phyloP scores from a whole-genome alignment of 805 yeast species.

The Zygoascus tannicola region DNA sequence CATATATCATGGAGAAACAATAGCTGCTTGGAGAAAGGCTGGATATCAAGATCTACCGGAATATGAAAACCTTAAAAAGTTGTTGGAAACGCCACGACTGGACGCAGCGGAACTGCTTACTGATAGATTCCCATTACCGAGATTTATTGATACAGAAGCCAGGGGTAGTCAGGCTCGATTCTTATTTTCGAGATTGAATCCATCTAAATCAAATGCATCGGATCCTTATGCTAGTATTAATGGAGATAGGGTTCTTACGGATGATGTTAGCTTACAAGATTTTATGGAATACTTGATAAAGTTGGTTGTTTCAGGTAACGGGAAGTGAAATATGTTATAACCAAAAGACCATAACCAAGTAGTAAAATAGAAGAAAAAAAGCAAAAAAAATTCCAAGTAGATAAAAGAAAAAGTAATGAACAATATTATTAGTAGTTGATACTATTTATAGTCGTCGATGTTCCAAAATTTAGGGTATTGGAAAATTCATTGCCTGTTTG shows the following conservation, averaged over 20 bases:
- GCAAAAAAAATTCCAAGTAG: too few relatives aligned
- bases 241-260: slow-evolving; percentile 79
- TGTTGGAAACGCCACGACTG: slow-evolving; percentile 72
- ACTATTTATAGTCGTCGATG: too few relatives aligned
- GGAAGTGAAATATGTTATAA: slow-evolving; percentile 1
- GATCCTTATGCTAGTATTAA: slow-evolving; percentile 24
- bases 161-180: slow-evolving; percentile 96
- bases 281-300: slow-evolving; percentile 86
- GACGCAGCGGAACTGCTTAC: slow-evolving; percentile 84
- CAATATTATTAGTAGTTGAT: too few relatives aligned
- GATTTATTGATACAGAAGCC: slow-evolving; percentile 91
- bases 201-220: slow-evolving; percentile 52
- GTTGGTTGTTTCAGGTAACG: slow-evolving; percentile 46
- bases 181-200: slow-evolving; percentile 81
- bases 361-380: too few relatives aligned
- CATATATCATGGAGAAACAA: slow-evolving; percentile 83
- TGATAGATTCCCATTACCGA: slow-evolving; percentile 90
- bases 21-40: slow-evolving; percentile 87
- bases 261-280: slow-evolving; percentile 83
- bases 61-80: slow-evolving; percentile 69
- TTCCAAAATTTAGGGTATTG: not conserved
- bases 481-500: not conserved
- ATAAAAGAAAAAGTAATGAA: too few relatives aligned
- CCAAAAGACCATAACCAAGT: too few relatives aligned
- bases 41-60: slow-evolving; percentile 84